Base-by-base conservation (phyloP, 2,329 filamentous ascomycete genomes). In the Phaeosphaeriaceae sp. region DNA sequence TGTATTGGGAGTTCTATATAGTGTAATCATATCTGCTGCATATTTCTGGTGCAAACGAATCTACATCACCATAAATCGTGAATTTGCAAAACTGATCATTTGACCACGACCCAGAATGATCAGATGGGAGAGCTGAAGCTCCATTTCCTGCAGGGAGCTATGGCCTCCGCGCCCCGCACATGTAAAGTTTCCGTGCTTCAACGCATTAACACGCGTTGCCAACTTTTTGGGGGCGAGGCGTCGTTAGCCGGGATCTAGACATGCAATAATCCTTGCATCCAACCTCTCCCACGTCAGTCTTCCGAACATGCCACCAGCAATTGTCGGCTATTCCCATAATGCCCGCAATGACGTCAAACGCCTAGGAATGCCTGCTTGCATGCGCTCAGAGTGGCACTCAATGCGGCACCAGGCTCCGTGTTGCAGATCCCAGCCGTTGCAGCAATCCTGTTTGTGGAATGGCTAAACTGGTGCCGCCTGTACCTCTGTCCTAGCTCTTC, bases 381-480 rank as follows among this genome's bases (percentile, higher is more conserved):
- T 50, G 49, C 42, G 43, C 46, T 49, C 46, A 49, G 49, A 47
- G 43, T 56, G 60, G 61, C 30, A 43, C 52, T 62, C 28, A 26
- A 46, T 55, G 54, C 54, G 64, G 55, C 61, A 58, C 52, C 58
- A 55, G 55, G 61, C 48, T 56, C 52, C 58, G 53, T 61, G 62
- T 60, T 52, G 55, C 52, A 54, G 57, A 66, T 64, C 55, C 67
- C 56, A 59, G 64, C 56, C 30, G 43, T 49, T 67, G 58, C 66
- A 59, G 71, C 65, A 77, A 77, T 77, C 75, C 74, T 77, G 74
- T 74, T 77, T 77, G 74, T 67, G 59, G 65, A 59, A 56, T 64
- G 48, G 58, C 49, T 59, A 54, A 54, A 40, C 54, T 55, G 42
- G 54, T 52, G 28, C 58, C 48, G 53, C 54, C 49, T 64, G 59